Evolutionary conservation across 345 rosid species (phyloP).

Genomic region (Boechera divaricarpa): DNA sequence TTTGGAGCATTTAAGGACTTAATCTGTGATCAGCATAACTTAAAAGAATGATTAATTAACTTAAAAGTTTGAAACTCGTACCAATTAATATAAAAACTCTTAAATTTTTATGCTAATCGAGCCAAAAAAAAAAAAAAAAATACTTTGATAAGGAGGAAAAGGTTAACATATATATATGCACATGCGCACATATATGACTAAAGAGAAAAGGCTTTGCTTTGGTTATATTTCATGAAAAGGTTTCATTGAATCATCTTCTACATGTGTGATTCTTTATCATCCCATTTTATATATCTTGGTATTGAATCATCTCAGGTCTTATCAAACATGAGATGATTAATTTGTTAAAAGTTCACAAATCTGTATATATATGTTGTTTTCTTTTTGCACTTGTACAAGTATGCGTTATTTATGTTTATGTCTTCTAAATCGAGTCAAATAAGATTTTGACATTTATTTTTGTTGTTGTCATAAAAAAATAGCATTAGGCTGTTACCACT

Average conservation of each 20-base stretch:
- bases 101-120: too few species aligned
- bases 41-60: too few species aligned
- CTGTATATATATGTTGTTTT: too few species aligned
- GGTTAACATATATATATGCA: not conserved
- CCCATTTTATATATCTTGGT: too few species aligned
- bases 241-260: not conserved
- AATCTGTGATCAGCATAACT: not conserved
- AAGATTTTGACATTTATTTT: not conserved
- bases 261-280: too few species aligned
- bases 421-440: not conserved
- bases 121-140: not conserved
- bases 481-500: constrained; percentile 11
- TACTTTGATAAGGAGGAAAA: constrained; percentile 1
- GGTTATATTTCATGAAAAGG: not conserved
- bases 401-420: not conserved
- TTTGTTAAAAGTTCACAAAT: too few species aligned
- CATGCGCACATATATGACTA: not conserved
- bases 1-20: not conserved
- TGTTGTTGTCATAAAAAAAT: not conserved
- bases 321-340: not conserved
- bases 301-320: not conserved
- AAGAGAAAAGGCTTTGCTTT: not conserved
- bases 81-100: too few species aligned
- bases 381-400: too few species aligned
- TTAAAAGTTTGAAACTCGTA: not conserved